Base-by-base conservation (phyloP, 257 asterid species). In the Capsicum rhomboideum region DNA sequence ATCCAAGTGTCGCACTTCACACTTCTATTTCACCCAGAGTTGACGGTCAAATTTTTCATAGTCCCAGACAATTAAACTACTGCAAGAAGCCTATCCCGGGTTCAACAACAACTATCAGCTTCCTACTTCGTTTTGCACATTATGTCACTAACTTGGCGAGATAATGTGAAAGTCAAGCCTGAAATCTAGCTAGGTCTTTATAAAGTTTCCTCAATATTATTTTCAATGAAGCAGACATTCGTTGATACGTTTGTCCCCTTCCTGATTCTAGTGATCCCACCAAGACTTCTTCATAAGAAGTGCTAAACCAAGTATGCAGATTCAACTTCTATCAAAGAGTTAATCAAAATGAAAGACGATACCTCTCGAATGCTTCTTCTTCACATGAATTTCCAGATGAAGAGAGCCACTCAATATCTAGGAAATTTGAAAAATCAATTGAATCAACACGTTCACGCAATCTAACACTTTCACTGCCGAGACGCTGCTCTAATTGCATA, bases 361-460 rank as follows among this genome's bases (percentile, higher is more conserved):
- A 96, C 99, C 98, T 90, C 83, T 92, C 98, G 21, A 84, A 91
- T n/a, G 90, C 84, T 34, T 96, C 97, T 52, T 95, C 99, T 85
- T 97, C 99, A 59, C 96, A 92, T 8, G 99, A 97, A 86, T 95
- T 93, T 29, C 96, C 97, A 26, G 97, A 92, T n/a, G 98, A 92
- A 84, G 99, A 94, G 78, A 97, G 90, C 94, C 95, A 90, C 75
- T 93, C 98, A 21, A 91, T 85, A 82, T 92, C 92, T 42, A 95
- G 87, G 89, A 95, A 95, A 89, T 95, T 97, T 50, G 98, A 93
- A 69, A 91, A 93, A 85, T 88, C 89, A 6, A 88, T 86, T 49
- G 93, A 87, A 80, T 90, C 93, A 54, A 92, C 90, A 28, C 83
- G 90, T 37, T 87, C 94, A 64, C 82, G 87, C 56, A 83, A 88